phyloP scores from a whole-genome alignment of 176 grass and related monocot genomes.

The Bonia amplexicaulis region DNA sequence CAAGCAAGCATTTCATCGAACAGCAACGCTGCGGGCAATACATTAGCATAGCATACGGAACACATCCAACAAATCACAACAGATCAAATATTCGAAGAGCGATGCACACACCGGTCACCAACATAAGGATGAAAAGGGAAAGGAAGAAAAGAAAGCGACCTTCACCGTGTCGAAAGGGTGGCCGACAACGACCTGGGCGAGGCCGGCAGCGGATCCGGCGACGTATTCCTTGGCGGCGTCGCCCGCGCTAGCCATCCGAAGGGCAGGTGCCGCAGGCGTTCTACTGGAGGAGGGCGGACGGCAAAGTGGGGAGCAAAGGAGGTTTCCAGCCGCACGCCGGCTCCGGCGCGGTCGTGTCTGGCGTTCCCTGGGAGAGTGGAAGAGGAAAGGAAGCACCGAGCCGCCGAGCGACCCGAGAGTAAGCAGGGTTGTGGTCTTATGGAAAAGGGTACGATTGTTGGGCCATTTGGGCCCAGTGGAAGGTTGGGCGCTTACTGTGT shows the following conservation, averaged over 20 bases:
- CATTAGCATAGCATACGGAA: not conserved
- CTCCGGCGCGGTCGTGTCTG: not conserved
- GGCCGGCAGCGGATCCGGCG: constrained; percentile 50
- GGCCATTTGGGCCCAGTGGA: not conserved
- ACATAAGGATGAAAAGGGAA: not conserved
- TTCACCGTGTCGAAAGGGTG: constrained; percentile 84
- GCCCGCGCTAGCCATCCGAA: constrained; percentile 28
- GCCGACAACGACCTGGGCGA: constrained; percentile 59
- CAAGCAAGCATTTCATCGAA: constrained; percentile 15
- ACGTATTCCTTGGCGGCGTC: constrained; percentile 58
- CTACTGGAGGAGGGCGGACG: too few relatives aligned
- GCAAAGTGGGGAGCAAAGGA: not conserved
- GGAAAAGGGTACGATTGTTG: not conserved
- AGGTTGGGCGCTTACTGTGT: not conserved
- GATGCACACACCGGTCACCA: not conserved
- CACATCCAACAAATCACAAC: not conserved
- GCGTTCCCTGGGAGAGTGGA: not conserved
- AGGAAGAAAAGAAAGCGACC: constrained; percentile 20
- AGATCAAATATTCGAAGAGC: not conserved
- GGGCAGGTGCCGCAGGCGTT: not conserved
- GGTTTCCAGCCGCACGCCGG: not conserved
- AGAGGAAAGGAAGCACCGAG: not conserved
- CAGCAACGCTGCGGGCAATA: not conserved
- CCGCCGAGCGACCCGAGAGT: not conserved
- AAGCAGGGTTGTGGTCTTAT: too few relatives aligned